Percentiles rank a stretch among this genome's conserved stretches.
These are phyloP conservation scores for Suhomyces faveliae DNA, from an alignment of 805 yeast genomes.

Conservation along the genomic window DNA sequence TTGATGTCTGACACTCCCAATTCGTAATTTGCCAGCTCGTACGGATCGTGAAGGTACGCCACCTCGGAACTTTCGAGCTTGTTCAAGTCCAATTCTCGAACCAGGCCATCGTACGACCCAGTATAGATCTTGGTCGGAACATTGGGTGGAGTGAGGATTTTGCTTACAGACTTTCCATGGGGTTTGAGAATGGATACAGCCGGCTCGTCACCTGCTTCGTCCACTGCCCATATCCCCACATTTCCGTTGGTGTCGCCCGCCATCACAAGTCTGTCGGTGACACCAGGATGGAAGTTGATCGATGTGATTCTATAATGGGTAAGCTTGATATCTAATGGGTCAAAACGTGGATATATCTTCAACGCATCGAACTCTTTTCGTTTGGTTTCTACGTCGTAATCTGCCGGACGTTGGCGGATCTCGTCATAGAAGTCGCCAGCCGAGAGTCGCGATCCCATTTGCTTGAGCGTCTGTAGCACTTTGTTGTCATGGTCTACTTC, in stretches of 20 bases:
- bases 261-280: conserved; percentile 57
- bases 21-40: conserved; percentile 38
- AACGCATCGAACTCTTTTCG: conserved; percentile 56
- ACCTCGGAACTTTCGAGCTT: conserved; percentile 57
- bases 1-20: conserved; percentile 76
- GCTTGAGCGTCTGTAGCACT: conserved; percentile 30
- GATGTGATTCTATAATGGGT: conserved; percentile 72
- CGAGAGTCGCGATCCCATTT: conserved; percentile 53
- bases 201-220: conserved; percentile 41
- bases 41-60: conserved; percentile 46
- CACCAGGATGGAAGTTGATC: conserved; percentile 73
- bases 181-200: conserved; percentile 65
- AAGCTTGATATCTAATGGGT: conserved; percentile 69
- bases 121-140: conserved; percentile 59
- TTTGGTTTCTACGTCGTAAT: conserved; percentile 37
- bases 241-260: conserved; percentile 92
- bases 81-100: conserved; percentile 67
- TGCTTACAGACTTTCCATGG: conserved; percentile 73
- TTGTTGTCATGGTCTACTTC: conserved; percentile 15
- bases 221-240: conserved; percentile 85
- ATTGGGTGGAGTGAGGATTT: conserved; percentile 52
- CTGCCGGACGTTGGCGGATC: conserved; percentile 28
- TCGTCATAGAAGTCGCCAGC: conserved; percentile 70
- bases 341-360: conserved; percentile 52
- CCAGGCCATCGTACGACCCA: conserved; percentile 84